phyloP scores from a whole-genome alignment of 345 rosid species.

The Eucalyptus rudis region DNA sequence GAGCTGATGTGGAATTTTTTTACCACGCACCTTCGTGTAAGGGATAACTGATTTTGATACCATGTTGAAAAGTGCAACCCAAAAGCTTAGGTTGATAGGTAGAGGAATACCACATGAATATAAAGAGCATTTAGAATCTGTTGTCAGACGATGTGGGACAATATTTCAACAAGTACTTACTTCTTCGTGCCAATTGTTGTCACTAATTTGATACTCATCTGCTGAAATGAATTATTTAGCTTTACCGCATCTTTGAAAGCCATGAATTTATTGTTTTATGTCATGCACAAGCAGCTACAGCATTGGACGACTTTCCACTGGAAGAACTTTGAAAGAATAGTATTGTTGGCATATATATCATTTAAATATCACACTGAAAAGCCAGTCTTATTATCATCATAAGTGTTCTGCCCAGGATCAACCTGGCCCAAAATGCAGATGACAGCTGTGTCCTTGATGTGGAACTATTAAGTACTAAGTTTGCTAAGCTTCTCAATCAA shows the following conservation, averaged over 20 bases:
- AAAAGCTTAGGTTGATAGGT: too few relatives aligned
- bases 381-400: background rate
- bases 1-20: too few relatives aligned
- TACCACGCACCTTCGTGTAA: too few relatives aligned
- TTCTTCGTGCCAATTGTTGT: background rate
- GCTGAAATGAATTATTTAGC: background rate
- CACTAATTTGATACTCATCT: background rate
- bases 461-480: background rate
- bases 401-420: background rate
- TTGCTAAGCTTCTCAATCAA: background rate
- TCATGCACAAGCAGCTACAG: background rate
- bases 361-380: background rate
- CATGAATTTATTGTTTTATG: background rate
- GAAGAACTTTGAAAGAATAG: background rate
- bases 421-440: background rate
- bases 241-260: background rate
- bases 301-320: background rate
- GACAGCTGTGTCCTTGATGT: background rate
- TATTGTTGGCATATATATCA: background rate
- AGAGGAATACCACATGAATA: too few relatives aligned
- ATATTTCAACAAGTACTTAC: background rate
- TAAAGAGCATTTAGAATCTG: too few relatives aligned
- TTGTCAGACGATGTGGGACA: too few relatives aligned
- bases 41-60: too few relatives aligned
- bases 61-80: too few relatives aligned